Conservation (phyloP, 768 basidiomycete genomes). For the Candolleomyces eurysporus region DNA sequence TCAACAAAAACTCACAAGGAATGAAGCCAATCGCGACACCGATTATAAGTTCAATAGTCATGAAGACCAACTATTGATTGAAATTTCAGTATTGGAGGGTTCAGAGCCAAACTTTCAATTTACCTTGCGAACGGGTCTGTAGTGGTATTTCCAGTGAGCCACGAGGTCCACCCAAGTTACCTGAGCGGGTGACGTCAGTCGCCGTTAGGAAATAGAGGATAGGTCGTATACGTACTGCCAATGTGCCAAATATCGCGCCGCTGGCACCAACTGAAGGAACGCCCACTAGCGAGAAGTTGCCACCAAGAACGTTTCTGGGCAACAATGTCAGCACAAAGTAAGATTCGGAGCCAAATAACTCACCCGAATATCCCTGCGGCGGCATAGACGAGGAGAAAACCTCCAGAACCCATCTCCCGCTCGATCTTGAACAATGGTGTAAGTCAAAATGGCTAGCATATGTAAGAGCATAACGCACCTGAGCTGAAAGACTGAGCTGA, state of each 20-base stretch:
- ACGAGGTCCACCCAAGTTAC: conserved; percentile 87
- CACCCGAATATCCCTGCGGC: conserved; percentile 93
- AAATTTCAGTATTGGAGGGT: not conserved
- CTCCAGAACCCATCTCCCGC: conserved; percentile 84
- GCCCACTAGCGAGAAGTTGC: conserved; percentile 89
- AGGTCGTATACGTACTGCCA: conserved; percentile 51
- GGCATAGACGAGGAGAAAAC: conserved; percentile 84
- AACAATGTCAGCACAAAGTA: not conserved
- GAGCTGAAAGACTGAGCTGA: conserved; percentile 75
- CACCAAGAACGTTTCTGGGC: conserved; percentile 78
- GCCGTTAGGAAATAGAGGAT: not conserved
- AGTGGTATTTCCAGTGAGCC: conserved; percentile 89
- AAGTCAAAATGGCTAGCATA: not conserved
- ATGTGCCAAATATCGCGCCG: conserved; percentile 88
- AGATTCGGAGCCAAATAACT: conserved; percentile 7
- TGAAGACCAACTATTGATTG: conserved; percentile 63
- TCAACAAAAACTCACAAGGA: conserved; percentile 52
- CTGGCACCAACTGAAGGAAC: conserved; percentile 88
- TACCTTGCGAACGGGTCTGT: conserved; percentile 79
- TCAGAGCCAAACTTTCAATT: conserved; percentile 8
- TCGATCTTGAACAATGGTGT: conserved; percentile 58
- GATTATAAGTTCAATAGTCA: conserved; percentile 83
- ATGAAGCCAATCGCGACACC: conserved; percentile 85
- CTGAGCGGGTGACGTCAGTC: conserved; percentile 24
- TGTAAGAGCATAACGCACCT: conserved; percentile 40